phyloP scores from a whole-genome alignment of 2,329 filamentous ascomycete species.

The Scolecobasidium constrictum region DNA sequence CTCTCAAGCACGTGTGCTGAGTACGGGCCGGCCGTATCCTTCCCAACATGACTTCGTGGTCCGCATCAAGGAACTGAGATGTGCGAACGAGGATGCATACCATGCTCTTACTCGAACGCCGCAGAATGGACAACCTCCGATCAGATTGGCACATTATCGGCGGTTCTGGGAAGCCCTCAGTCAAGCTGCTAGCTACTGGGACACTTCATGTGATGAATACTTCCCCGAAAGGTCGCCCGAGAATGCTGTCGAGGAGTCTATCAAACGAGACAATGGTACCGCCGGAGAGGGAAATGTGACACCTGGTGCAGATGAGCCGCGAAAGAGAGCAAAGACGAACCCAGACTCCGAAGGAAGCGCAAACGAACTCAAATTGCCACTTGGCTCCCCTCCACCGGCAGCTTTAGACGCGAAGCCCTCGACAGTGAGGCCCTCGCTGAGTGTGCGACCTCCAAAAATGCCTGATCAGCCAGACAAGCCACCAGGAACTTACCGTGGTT shows the following conservation, averaged over 20 bases:
- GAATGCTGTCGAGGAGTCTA: conserved; percentile 7
- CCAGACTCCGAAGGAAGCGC: background rate
- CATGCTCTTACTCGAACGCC: conserved; percentile 42
- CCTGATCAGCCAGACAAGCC: conserved; percentile 17
- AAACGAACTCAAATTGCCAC: background rate
- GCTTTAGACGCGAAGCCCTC: background rate
- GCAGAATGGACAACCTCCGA: conserved; percentile 19
- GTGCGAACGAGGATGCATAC: conserved; percentile 47
- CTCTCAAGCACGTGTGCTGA: conserved; percentile 8
- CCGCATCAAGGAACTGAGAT: conserved; percentile 38
- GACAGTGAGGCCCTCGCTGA: background rate
- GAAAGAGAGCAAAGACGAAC: conserved; percentile 6
- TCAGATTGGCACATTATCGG: conserved; percentile 44
- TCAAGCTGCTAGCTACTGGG: conserved; percentile 52
- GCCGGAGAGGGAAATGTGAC: background rate
- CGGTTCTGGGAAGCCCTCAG: conserved; percentile 52
- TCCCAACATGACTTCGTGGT: conserved; percentile 37
- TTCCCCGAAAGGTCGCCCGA: conserved; percentile 21
- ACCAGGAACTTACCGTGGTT: conserved; percentile 42
- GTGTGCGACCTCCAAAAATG: conserved; percentile 16
- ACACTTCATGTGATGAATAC: conserved; percentile 47
- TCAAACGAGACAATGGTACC: background rate
- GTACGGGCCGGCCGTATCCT: conserved; percentile 37
- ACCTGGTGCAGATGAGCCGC: background rate
- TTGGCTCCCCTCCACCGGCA: background rate